Evolutionary conservation across 768 basidiomycete species (phyloP).

Genomic region (Boletus eberwhitei): DNA sequence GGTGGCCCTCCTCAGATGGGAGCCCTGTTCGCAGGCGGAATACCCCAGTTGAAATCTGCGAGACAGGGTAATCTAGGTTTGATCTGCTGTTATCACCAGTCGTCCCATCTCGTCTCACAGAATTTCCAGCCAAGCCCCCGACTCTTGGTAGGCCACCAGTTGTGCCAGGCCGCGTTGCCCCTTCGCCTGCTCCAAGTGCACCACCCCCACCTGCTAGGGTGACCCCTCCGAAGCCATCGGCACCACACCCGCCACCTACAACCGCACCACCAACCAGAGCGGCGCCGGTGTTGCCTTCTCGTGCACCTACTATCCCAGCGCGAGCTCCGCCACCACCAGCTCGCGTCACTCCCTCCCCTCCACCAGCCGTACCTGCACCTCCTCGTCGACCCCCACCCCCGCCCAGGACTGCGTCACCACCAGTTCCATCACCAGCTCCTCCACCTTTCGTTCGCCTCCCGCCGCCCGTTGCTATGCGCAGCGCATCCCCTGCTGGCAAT

Average conservation of each 20-base stretch:
- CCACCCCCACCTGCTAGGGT: constrained; percentile 30
- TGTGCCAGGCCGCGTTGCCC: constrained; percentile 50
- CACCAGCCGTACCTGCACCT: constrained; percentile 17
- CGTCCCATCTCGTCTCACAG: constrained; percentile 9
- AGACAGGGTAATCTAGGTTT: constrained; percentile 57
- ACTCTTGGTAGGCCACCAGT: constrained; percentile 64
- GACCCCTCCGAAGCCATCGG: constrained; percentile 29
- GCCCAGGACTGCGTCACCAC: constrained; percentile 29
- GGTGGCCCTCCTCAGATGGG: constrained; percentile 78
- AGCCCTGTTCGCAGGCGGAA: constrained; percentile 84
- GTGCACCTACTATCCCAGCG: constrained; percentile 41
- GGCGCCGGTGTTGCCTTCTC: constrained; percentile 36
- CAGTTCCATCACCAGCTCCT: constrained; percentile 23
- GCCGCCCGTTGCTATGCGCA: constrained; percentile 28
- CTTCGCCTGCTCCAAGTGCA: constrained; percentile 28
- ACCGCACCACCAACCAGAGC: constrained; percentile 37
- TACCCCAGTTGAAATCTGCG: constrained; percentile 87
- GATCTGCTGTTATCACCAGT: constrained; percentile 15
- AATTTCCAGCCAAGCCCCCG: constrained; percentile 52
- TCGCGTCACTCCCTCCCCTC: constrained; percentile 31
- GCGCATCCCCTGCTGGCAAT: constrained; percentile 16
- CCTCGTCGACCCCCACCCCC: constrained; percentile 35
- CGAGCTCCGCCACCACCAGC: constrained; percentile 43
- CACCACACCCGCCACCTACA: constrained; percentile 30
- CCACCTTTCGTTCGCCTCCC: constrained; percentile 26